Evolutionary conservation across 2,329 filamentous ascomycete genomes (phyloP), one percentile per base, ranked within the genome.

Genomic region (Calonectria pseudoturangicola): DNA sequence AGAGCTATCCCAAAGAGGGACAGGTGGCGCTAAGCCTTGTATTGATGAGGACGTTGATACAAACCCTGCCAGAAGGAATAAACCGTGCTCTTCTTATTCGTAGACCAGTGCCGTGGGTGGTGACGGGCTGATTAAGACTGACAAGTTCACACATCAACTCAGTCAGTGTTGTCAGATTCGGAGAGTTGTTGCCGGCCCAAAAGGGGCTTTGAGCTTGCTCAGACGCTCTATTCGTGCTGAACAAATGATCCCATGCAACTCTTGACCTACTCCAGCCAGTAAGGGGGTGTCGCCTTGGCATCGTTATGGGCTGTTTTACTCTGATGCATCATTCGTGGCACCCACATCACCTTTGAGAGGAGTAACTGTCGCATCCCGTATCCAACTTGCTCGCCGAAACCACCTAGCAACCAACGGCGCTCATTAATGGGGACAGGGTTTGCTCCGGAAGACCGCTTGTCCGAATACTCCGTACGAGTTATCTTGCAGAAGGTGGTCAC

Each of bases 401-500:
- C 33, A 39, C 21, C 15, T 12, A 58, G 13, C 33, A 41, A 27
- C 33, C 8, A 16, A 41, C 6, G 7, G 30, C 15, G n/a, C 9
- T 36, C 4, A 13, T 10, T 18, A 15, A 3, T 25, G 36, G 21
- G 33, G 12, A 41, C 33, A 67, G 25, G 47, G 47, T n/a, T 8
- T 28, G 18, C 33, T n/a, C 28, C 30, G 48, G 30, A 27, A 48
- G 12, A 30, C 16, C 13, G 21, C 45, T 25, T 25, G 13, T 25
- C 45, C 21, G 45, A 16, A n/a, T 45, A 21, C 18, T 21, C 43
- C n/a, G 43, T n/a, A n/a, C 41, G 13, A 41, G 18, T 25, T 54
- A 54, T 25, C 13, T 39, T 10, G 27, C 18, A 16, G 68, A 66
- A 76, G 71, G 56, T 79, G 77, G 73, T 75, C 77, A 73, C 48